Conservation (phyloP, 2,329 filamentous ascomycete genomes). For the Neoarthrinium moseri region DNA sequence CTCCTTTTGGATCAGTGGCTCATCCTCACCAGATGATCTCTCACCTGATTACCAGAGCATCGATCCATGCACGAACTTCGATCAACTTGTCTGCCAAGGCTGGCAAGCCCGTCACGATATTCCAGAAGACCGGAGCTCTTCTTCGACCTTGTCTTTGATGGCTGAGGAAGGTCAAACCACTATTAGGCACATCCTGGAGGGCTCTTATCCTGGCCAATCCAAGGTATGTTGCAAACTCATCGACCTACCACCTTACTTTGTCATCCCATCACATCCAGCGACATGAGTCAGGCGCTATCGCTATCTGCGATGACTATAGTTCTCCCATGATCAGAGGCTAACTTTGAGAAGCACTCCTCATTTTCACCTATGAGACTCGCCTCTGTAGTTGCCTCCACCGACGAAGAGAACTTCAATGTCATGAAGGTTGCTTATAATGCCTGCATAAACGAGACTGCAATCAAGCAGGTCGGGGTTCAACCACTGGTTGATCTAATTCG, state of each 20-base stretch:
- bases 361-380: conserved; percentile 43
- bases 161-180: conserved; percentile 56
- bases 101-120: conserved; percentile 65
- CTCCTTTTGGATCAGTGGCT: conserved; percentile 1
- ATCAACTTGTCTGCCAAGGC: conserved; percentile 65
- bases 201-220: conserved; percentile 45
- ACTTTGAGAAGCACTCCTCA: conserved; percentile 40
- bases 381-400: conserved; percentile 37
- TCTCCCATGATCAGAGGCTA: conserved; percentile 10
- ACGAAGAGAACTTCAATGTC: conserved; percentile 65
- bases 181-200: conserved; percentile 63
- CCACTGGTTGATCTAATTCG: conserved; percentile 58
- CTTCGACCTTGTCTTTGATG: conserved; percentile 62
- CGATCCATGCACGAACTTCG: conserved; percentile 69
- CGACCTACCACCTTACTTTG: not conserved
- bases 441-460: conserved; percentile 61
- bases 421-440: conserved; percentile 63
- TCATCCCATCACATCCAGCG: too few species aligned
- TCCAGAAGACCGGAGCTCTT: conserved; percentile 59
- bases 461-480: conserved; percentile 52
- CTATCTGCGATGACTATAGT: too few species aligned
- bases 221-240: conserved; percentile 25
- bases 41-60: conserved; percentile 60
- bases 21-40: conserved; percentile 43
- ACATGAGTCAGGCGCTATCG: too few species aligned